These are phyloP conservation scores for Amanita polypyramis DNA, from an alignment of 768 basidiomycete genomes.

Conservation along the genomic window DNA sequence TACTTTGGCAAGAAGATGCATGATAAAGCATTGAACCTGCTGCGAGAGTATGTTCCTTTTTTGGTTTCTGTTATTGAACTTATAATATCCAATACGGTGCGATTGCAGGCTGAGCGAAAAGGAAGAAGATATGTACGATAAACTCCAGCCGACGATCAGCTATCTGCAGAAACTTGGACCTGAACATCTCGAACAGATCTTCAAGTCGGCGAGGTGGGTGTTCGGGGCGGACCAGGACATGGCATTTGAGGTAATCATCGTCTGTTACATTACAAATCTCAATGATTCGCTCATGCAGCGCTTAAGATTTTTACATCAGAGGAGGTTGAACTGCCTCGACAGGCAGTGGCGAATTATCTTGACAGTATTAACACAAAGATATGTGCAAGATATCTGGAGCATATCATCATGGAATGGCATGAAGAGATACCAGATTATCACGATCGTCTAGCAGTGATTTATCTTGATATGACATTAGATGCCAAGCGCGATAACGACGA, in stretches of 20 bases:
- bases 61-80: neutral
- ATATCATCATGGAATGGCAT: constrained; percentile 62
- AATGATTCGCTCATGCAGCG: neutral
- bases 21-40: constrained; percentile 67
- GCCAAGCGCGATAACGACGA: constrained; percentile 57
- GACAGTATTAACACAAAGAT: constrained; percentile 59
- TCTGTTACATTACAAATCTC: neutral
- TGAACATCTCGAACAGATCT: constrained; percentile 72
- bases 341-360: constrained; percentile 67
- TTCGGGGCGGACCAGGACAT: constrained; percentile 63
- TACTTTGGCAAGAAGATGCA: constrained; percentile 98
- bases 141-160: constrained; percentile 71
- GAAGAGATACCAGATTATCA: constrained; percentile 68
- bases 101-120: constrained; percentile 63
- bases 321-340: constrained; percentile 81
- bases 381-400: constrained; percentile 77
- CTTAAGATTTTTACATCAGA: constrained; percentile 89
- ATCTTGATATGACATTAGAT: constrained; percentile 55
- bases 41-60: constrained; percentile 60
- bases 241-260: constrained; percentile 58
- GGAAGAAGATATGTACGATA: constrained; percentile 68
- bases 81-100: neutral
- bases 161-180: constrained; percentile 90
- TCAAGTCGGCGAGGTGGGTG: constrained; percentile 77
- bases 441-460: constrained; percentile 83